phyloP scores from a whole-genome alignment of 1,284 basidiomycete species.

The Volvariella surrecta region DNA sequence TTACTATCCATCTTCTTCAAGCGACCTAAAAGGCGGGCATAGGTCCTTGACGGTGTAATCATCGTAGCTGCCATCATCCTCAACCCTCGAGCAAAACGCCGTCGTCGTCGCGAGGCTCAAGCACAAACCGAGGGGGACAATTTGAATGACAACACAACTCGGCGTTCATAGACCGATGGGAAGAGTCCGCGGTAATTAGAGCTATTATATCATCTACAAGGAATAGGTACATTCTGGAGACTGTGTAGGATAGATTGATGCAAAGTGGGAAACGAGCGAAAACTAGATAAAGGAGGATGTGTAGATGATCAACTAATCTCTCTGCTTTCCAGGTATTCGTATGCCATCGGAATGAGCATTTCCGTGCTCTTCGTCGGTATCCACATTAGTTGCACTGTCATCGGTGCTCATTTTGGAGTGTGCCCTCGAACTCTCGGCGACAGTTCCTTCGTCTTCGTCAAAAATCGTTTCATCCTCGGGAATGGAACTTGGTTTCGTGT shows the following conservation, averaged over 20 bases:
- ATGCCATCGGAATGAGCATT: slow-evolving; percentile 6
- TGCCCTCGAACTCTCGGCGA: slow-evolving; percentile 26
- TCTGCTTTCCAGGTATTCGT: background rate
- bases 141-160: too few relatives aligned
- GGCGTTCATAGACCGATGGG: too few relatives aligned
- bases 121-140: slow-evolving; percentile 7
- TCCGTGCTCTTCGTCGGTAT: slow-evolving; percentile 21
- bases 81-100: slow-evolving; percentile 40
- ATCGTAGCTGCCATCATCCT: slow-evolving; percentile 51
- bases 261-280: background rate
- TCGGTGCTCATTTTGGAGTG: slow-evolving; percentile 34
- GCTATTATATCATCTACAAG: background rate
- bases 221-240: background rate
- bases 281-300: background rate
- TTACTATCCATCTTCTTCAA: too few relatives aligned
- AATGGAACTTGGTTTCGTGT: slow-evolving; percentile 14
- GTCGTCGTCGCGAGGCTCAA: slow-evolving; percentile 15
- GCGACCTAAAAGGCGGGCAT: too few relatives aligned
- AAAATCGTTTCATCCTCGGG: slow-evolving; percentile 48
- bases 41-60: slow-evolving; percentile 55
- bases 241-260: background rate
- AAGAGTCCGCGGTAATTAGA: background rate
- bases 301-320: background rate
- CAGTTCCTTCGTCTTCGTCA: slow-evolving; percentile 42
- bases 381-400: slow-evolving; percentile 24